phyloP scores from a whole-genome alignment of 768 basidiomycete genomes.

The Mycena olivaceomarginata region DNA sequence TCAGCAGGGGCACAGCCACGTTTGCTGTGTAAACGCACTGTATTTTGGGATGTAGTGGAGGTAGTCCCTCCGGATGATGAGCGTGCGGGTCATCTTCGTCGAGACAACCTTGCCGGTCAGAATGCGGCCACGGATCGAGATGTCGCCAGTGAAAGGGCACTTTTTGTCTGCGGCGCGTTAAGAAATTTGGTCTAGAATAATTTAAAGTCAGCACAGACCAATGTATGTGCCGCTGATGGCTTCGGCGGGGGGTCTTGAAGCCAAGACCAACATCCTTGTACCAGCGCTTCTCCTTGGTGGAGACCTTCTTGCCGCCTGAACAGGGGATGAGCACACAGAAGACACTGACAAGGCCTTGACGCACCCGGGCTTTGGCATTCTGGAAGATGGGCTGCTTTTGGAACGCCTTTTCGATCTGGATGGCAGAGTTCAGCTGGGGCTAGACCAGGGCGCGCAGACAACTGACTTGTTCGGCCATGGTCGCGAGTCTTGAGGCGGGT shows the following conservation, averaged over 20 bases:
- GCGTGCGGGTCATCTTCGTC: conserved; percentile 99
- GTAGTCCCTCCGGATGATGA: conserved; percentile 96
- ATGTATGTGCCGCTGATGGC: conserved; percentile 98
- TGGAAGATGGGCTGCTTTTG: conserved; percentile 99
- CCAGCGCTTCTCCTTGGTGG: conserved; percentile 98
- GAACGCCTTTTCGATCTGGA: conserved; percentile 95
- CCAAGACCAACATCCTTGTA: conserved; percentile 99
- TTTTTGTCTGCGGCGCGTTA: conserved; percentile 88
- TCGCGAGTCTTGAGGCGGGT: conserved; percentile 34
- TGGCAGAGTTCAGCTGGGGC: conserved; percentile 25
- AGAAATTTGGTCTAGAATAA: conserved; percentile 7
- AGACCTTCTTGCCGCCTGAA: conserved; percentile 91
- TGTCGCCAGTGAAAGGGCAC: conserved; percentile 97
- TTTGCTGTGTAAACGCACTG: conserved; percentile 74
- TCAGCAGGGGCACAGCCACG: conserved; percentile 2
- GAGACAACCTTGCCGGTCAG: conserved; percentile 98
- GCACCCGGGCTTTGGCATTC: conserved; percentile 95
- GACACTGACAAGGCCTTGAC: conserved; percentile 56
- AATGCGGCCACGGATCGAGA: conserved; percentile 99
- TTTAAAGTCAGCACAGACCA: conserved; percentile 71
- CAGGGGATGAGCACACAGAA: conserved; percentile 11
- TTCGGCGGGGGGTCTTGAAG: conserved; percentile 97
- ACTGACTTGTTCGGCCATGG: conserved; percentile 47
- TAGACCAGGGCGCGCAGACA: conserved; percentile 42
- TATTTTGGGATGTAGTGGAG: conserved; percentile 99